Conservation (phyloP, 2,329 filamentous ascomycete genomes). For the Pseudocercospora eumusae region DNA sequence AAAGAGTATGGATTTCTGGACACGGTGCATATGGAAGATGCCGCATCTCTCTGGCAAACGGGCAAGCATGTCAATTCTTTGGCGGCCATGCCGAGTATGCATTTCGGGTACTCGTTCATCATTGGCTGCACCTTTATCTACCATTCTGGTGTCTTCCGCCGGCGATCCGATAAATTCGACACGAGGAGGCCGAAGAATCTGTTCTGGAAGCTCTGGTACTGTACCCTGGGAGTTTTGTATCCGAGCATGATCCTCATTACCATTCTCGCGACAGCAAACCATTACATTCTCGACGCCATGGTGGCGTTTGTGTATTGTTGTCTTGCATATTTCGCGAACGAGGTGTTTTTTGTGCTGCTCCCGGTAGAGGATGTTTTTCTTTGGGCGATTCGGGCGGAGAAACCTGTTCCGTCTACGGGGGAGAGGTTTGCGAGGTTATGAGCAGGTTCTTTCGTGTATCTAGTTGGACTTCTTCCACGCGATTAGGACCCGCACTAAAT, state of each 20-base stretch:
- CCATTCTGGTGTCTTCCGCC: constrained; percentile 47
- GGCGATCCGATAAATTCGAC: constrained; percentile 45
- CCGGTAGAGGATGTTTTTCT: constrained; percentile 55
- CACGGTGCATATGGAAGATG: constrained; percentile 48
- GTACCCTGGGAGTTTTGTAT: constrained; percentile 54
- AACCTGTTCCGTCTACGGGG: constrained; percentile 56
- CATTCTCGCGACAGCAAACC: constrained; percentile 63
- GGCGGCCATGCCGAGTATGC: constrained; percentile 52
- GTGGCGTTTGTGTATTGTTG: constrained; percentile 49
- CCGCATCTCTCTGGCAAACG: constrained; percentile 47
- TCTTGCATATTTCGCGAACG: constrained; percentile 52
- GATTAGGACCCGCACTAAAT: too few relatives aligned
- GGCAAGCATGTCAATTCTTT: constrained; percentile 49
- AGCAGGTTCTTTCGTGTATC: neutral
- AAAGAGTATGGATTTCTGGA: constrained; percentile 47
- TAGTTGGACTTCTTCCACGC: too few relatives aligned
- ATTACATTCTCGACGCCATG: constrained; percentile 57
- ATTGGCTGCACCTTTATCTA: constrained; percentile 54
- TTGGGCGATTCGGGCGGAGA: constrained; percentile 52
- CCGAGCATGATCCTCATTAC: constrained; percentile 57
- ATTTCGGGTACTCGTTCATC: constrained; percentile 56
- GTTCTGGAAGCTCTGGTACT: constrained; percentile 49
- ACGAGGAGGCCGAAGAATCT: constrained; percentile 41
- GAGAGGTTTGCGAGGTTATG: constrained; percentile 42
- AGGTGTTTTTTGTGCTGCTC: constrained; percentile 52